These are phyloP conservation scores for Parachaetomium inaequale DNA, from an alignment of 495 filamentous ascomycete species.

Conservation along the genomic window DNA sequence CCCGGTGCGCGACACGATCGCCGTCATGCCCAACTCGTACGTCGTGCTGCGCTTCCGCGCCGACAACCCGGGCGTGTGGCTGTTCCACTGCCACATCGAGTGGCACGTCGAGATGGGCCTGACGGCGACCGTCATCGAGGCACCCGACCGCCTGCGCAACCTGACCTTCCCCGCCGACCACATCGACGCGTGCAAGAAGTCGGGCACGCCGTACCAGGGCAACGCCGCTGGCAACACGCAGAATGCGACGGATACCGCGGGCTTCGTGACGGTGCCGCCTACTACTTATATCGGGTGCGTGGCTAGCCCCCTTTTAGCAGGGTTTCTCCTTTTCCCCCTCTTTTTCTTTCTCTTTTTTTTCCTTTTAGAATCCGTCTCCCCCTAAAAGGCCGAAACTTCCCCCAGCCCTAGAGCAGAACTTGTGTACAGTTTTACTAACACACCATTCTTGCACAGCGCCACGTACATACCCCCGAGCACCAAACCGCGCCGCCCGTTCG, in stretches of 20 bases:
- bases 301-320: too few species aligned
- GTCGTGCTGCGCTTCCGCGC: constrained; percentile 57
- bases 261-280: constrained; percentile 43
- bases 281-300: constrained; percentile 42
- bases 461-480: too few species aligned
- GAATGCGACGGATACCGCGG: constrained; percentile 58
- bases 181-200: constrained; percentile 52
- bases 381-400: background rate
- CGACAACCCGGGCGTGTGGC: constrained; percentile 72
- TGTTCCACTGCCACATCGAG: constrained; percentile 81
- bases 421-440: too few species aligned
- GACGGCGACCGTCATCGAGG: constrained; percentile 67
- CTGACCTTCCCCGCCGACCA: constrained; percentile 61
- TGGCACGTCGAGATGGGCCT: constrained; percentile 76
- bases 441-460: too few species aligned
- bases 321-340: too few species aligned
- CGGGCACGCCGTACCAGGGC: constrained; percentile 51
- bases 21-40: constrained; percentile 51
- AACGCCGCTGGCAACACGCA: constrained; percentile 73
- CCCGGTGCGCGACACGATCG: constrained; percentile 53
- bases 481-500: too few species aligned
- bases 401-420: too few species aligned
- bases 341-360: background rate
- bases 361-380: background rate
- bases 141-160: constrained; percentile 56